Percentiles rank a stretch among this genome's conserved stretches.
Evolutionary conservation across 305 asterid genomes (phyloP).

Genomic region (Solanum hybrid): DNA sequence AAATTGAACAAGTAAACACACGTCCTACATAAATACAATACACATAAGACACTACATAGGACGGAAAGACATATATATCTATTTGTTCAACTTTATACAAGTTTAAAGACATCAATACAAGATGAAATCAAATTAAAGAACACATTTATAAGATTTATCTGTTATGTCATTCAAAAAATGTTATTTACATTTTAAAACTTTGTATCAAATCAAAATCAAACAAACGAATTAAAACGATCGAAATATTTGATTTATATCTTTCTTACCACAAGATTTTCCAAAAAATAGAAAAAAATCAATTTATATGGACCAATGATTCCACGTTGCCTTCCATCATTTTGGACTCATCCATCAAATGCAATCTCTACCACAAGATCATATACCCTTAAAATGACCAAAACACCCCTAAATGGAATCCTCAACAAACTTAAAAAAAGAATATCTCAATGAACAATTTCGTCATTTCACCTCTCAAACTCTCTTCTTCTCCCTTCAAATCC

Average conservation of each 20-base stretch:
- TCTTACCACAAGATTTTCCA: neutral
- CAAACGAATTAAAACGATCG: accelerated
- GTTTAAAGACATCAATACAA: neutral
- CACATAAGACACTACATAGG: neutral
- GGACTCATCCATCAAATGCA: neutral
- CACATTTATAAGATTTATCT: neutral
- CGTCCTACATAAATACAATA: neutral
- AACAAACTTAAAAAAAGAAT: neutral
- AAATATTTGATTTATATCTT: neutral
- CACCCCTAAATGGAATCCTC: neutral
- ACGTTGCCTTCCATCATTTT: neutral
- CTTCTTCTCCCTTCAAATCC: neutral
- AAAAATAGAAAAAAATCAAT: neutral
- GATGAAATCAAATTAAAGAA: neutral
- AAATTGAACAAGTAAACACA: neutral
- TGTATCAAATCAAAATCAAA: neutral
- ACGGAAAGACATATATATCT: too few relatives aligned
- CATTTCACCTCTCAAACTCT: conserved; percentile 2
- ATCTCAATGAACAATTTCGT: conserved; percentile 19
- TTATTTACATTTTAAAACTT: neutral
- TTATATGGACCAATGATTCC: neutral
- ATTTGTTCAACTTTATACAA: too few relatives aligned
- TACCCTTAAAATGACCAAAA: neutral
- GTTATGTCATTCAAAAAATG: neutral
- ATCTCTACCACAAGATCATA: neutral